Base-by-base conservation (phyloP, 768 basidiomycete genomes). In the Pholiota microspora region DNA sequence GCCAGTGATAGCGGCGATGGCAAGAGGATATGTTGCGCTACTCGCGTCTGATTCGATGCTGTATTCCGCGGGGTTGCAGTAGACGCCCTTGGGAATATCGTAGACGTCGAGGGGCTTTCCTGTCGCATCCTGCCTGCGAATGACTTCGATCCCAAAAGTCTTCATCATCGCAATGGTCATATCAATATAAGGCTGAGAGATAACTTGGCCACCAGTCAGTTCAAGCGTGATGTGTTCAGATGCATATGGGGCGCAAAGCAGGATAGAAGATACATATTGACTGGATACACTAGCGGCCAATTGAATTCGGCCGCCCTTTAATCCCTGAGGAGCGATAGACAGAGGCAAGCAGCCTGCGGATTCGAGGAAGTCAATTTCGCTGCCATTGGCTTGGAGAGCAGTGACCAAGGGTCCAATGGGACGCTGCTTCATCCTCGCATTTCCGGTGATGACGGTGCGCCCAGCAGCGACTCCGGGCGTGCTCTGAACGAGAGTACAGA, bases 151-250 rank as follows among this genome's bases (percentile, higher is more conserved):
- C 3, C 94, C 96, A 67, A 99, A 99, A 7, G 88, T 83, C 58
- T 78, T 78, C 97, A 99, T 98, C 88, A 99, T 97, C 7, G 94
- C 86, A 61, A 97, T 89, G 7, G 97, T 98, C 97, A 98, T 98
- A 73, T 99, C 95, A 70, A 99, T 98, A 75, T 98, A 99, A 0
- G 94, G 94, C 72, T 98, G 96, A 4, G 94, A 97, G 67, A 99
- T 98, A 66, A 98, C 97, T 56, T 91, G 86, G 0, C 94, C 96
- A 9, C 96, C 97, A 0, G 84, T 89, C 57, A 99, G 82, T 71
- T 97, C 89, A 49, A 98, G 85, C 2, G 85, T 86, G 56, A 97
- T 82, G n/a, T 88, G 78, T 65, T 92, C 77, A 25, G 70, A 63
- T 1, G 96, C 94, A 65, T 98, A 99, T 1, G 96, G 97, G 0